Percentiles rank a stretch among this genome's conserved stretches.
These are phyloP conservation scores for Aschersonia sp. DNA, from an alignment of 2,329 filamentous ascomycete species.

Conservation along the genomic window DNA sequence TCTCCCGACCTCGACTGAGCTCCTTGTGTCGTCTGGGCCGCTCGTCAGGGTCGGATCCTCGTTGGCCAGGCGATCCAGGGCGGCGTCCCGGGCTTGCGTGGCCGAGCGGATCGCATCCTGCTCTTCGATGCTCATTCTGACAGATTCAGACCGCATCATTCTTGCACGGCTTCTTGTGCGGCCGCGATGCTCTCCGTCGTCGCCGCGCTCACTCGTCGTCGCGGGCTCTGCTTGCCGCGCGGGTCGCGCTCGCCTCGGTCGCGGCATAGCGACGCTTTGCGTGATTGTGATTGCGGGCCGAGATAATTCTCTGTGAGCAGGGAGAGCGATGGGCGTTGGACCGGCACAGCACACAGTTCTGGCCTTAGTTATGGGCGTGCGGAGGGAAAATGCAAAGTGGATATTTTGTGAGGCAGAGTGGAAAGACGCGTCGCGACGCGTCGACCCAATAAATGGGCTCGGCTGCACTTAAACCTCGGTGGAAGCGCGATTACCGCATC, in stretches of 20 bases:
- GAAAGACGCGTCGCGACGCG: slow-evolving; percentile 16
- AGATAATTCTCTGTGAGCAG: background rate
- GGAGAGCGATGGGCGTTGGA: background rate
- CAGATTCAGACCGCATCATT: slow-evolving; percentile 4
- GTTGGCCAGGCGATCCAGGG: slow-evolving; percentile 19
- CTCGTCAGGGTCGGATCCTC: slow-evolving; percentile 17
- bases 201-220: background rate
- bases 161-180: slow-evolving; percentile 9
- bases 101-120: slow-evolving; percentile 12
- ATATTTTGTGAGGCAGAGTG: slow-evolving; percentile 6
- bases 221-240: background rate
- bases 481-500: background rate
- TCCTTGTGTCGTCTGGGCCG: slow-evolving; percentile 14
- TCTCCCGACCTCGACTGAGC: slow-evolving; percentile 22
- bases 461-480: background rate
- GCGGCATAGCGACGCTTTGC: slow-evolving; percentile 4
- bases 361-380: background rate
- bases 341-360: too few species aligned
- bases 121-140: slow-evolving; percentile 10
- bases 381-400: background rate
- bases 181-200: slow-evolving; percentile 12
- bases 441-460: background rate
- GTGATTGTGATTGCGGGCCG: too few species aligned
- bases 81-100: slow-evolving; percentile 18
- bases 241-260: slow-evolving; percentile 6